phyloP scores from a whole-genome alignment of 257 asterid genomes.

The Solanum neorickii region DNA sequence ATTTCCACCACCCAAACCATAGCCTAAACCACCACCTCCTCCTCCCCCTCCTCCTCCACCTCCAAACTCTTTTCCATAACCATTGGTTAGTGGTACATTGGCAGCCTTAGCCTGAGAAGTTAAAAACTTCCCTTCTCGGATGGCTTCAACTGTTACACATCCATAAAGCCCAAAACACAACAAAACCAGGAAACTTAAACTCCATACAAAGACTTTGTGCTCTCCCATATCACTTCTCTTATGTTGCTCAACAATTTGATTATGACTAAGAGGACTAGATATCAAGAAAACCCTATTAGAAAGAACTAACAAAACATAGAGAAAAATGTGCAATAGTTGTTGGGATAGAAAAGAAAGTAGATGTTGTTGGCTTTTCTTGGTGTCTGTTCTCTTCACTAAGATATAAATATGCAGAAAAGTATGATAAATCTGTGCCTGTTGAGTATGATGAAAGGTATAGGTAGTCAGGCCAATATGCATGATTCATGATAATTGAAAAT shows the following conservation, averaged over 20 bases:
- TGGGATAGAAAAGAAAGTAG: not conserved
- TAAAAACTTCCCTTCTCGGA: constrained; percentile 3
- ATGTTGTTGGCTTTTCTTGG: not conserved
- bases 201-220: not conserved
- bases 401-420: not conserved
- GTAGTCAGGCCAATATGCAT: constrained; percentile 29
- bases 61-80: constrained; percentile 14
- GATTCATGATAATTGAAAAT: not conserved
- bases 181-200: constrained; percentile 19
- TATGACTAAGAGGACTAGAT: not conserved
- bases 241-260: not conserved
- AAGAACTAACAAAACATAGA: not conserved
- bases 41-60: constrained; percentile 6
- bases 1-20: constrained; percentile 9
- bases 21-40: constrained; percentile 7
- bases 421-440: not conserved
- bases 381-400: constrained; percentile 8
- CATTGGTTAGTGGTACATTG: constrained; percentile 3
- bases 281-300: not conserved
- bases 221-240: not conserved
- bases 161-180: constrained; percentile 6
- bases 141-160: constrained; percentile 12
- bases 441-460: constrained; percentile 13
- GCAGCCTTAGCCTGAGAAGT: not conserved
- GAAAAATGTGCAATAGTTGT: not conserved